Base-by-base conservation (phyloP, 305 asterid species). In the Lippia alba region DNA sequence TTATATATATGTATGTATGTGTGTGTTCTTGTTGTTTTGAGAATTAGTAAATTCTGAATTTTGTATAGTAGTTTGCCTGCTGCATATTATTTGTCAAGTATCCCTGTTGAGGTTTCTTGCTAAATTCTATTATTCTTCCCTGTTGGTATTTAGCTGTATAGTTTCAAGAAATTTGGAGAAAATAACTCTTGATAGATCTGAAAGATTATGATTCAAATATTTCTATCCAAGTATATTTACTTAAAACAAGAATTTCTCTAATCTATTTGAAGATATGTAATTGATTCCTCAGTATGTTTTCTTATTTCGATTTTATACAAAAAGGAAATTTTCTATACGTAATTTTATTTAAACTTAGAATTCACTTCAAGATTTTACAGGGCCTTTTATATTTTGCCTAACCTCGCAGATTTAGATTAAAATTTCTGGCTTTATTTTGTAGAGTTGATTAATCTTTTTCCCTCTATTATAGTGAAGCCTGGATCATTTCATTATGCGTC, bases 401-500 rank as follows among this genome's bases (percentile, higher is more conserved):
- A 44, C 14, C 12, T 7, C 1, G 49, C 12, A 8, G 14, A 2
- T 11, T 44, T 3, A 7, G 10, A 44, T 44, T 8, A 44, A 44
- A 44, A 3, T 44, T 44, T 44, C 12, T 44, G 14, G 49, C 49
- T 7, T 11, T 11, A 44, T 44, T 44, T 44, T 44, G 49, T 44
- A 5, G 41, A 48, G 18, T n/a, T 48, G 17, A 48, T 51, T 51
- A 0, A n/a, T 51, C 56, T 8, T 51, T 5, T 15, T 15, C 6
- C 12, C 19, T 18, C 59, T 39, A 33, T 67, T 81, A 72, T 84
- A 86, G 92, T 81, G 56, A 88, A 81, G 71, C 64, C 70, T 33
- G 79, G 66, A 44, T 67, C 75, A 56, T 15, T 64, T 59, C 56
- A 45, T 15, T 3, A 40, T 41, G 46, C 62, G 24, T 12, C 70